phyloP scores from a whole-genome alignment of 2,329 filamentous ascomycete genomes.

The Fusarium sp. region DNA sequence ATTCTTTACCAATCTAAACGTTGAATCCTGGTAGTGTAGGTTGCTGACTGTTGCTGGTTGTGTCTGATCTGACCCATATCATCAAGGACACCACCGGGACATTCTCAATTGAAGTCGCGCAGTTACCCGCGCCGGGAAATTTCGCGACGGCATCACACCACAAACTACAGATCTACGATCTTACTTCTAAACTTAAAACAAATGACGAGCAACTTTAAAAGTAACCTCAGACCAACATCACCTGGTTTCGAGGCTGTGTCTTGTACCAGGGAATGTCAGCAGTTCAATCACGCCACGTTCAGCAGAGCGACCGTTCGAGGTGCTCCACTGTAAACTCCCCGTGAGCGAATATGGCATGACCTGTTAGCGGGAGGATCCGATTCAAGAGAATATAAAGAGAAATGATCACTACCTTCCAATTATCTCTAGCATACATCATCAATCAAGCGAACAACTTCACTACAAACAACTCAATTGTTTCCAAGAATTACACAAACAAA shows the following conservation, averaged over 20 bases:
- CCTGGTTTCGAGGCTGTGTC: background rate
- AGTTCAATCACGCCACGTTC: slow-evolving; percentile 5
- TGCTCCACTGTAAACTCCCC: background rate
- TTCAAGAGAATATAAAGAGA: background rate
- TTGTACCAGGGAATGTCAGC: background rate
- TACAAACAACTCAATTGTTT: background rate
- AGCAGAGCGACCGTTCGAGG: slow-evolving; percentile 6
- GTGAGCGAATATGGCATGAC: background rate
- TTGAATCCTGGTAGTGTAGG: too few relatives aligned
- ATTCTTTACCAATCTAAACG: too few relatives aligned
- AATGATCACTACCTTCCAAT: too few relatives aligned
- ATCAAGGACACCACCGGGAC: too few relatives aligned
- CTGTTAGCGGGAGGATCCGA: background rate
- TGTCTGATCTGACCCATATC: too few relatives aligned
- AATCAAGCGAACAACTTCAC: too few relatives aligned
- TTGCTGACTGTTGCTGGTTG: too few relatives aligned
- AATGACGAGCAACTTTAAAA: background rate
- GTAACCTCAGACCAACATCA: background rate
- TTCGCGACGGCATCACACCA: background rate
- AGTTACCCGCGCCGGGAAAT: background rate
- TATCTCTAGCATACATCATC: too few relatives aligned
- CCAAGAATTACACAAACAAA: background rate
- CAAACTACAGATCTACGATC: background rate
- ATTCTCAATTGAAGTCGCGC: background rate
- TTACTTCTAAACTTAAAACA: background rate